phyloP scores from a whole-genome alignment of 257 asterid species.

The Forsythia viridissima region DNA sequence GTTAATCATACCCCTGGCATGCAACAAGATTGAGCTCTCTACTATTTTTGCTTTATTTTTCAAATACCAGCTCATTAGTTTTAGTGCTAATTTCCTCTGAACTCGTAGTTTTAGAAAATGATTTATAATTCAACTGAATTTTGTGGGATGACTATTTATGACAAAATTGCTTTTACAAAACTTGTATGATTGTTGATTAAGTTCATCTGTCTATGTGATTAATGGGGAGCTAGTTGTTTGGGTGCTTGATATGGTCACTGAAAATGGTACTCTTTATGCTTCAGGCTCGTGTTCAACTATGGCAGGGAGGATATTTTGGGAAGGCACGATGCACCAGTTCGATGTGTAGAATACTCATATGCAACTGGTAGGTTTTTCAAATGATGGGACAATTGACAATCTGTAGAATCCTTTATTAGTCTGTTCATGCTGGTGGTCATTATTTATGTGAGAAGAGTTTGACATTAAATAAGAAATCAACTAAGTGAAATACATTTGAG shows the following conservation, averaged over 20 bases:
- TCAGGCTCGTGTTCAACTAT: conserved; percentile 57
- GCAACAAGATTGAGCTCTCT: background rate
- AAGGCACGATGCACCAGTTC: conserved; percentile 77
- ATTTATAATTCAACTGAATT: background rate
- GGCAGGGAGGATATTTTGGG: conserved; percentile 73
- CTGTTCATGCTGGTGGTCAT: background rate
- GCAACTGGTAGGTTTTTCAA: conserved; percentile 63
- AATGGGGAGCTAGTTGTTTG: background rate
- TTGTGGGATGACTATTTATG: background rate
- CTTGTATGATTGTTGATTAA: background rate
- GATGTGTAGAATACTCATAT: conserved; percentile 77
- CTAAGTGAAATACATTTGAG: background rate
- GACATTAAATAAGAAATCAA: background rate
- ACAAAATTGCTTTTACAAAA: background rate
- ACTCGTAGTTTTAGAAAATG: background rate
- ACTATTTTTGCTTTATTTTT: background rate
- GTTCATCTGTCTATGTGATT: background rate
- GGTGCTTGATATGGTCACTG: background rate
- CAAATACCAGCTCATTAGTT: background rate
- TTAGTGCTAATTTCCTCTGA: background rate
- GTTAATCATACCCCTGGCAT: background rate
- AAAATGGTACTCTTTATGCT: conserved; percentile 11
- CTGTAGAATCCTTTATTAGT: too few relatives aligned
- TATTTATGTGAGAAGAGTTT: background rate
- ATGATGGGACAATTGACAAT: too few relatives aligned